Percentiles rank a stretch among this genome's conserved stretches.
Conservation (phyloP, 257 asterid species). For the Forsythia viridissima region DNA sequence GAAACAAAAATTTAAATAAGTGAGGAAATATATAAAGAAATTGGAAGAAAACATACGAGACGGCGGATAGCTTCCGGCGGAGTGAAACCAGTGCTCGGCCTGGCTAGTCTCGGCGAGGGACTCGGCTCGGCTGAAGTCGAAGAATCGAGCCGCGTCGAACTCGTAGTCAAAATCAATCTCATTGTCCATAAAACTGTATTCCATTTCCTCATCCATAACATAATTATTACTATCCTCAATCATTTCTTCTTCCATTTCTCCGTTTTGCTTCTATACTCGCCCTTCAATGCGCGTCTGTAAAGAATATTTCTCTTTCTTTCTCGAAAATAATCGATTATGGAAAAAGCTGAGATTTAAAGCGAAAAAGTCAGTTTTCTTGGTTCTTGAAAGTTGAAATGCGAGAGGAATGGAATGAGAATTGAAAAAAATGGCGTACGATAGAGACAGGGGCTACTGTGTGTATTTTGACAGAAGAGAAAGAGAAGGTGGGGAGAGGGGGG, state of each 20-base stretch:
- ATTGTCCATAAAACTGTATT: slow-evolving; percentile 60
- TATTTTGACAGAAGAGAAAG: slow-evolving; percentile 20
- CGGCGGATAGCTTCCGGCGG: slow-evolving; percentile 84
- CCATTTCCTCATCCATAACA: slow-evolving; percentile 38
- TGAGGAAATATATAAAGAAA: background rate
- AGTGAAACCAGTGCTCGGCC: slow-evolving; percentile 83
- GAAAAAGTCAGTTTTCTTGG: slow-evolving; percentile 18
- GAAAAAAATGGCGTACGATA: slow-evolving; percentile 45
- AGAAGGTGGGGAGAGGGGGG: slow-evolving; percentile 31
- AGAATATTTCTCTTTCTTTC: background rate
- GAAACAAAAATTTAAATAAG: background rate
- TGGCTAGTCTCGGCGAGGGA: slow-evolving; percentile 50
- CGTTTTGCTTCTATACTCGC: background rate
- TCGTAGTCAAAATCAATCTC: slow-evolving; percentile 94
- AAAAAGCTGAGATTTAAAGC: slow-evolving; percentile 21
- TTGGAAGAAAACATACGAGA: slow-evolving; percentile 58
- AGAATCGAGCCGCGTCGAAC: slow-evolving; percentile 83
- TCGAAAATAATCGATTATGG: background rate
- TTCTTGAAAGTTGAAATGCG: slow-evolving; percentile 2
- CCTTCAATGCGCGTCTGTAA: slow-evolving; percentile 6
- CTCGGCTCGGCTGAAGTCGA: slow-evolving; percentile 68
- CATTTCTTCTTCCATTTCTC: slow-evolving; percentile 63
- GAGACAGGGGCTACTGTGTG: slow-evolving; percentile 42
- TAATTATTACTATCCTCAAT: slow-evolving; percentile 39
- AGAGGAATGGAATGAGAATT: slow-evolving; percentile 31